Base-by-base conservation (phyloP, 2,329 filamentous ascomycete species). In the Tolypocladium endophyticum region DNA sequence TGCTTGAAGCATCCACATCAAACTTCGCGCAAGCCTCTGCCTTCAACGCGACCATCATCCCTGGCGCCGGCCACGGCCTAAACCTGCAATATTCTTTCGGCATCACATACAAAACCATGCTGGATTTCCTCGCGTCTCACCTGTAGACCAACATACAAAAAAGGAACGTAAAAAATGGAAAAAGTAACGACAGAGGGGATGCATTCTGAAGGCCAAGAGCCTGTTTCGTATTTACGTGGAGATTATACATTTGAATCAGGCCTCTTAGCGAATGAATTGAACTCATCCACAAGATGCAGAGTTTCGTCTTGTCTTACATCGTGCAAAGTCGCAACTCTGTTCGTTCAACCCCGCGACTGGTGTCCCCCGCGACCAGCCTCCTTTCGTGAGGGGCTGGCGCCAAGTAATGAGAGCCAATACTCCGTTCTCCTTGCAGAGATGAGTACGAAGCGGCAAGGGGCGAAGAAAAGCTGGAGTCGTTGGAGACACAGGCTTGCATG, bases 31-130 rank as follows among this genome's bases (percentile, higher is more conserved):
- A 78, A 18, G 74, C 80, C 0, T 75, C 67, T 0, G 69, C 70
- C 0, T 85, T 87, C 65, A 74, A 81, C 60, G 73, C 81, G 0
- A 78, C 79, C 53, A 75, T 87, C 23, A 78, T 87, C 1, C 77
- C 78, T 0, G 73, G 75, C 4, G 79, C 81, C 39, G 74, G 80
- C 0, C 80, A 84, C 57, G 79, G 74, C 0, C 65, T 86, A 25
- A 84, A 81, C 65, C 67, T 80, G n/a, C 73, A 67, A 11, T 76
- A 75, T 60, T 70, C 74, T 0, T 68, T 70, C 28, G 61, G 63
- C 0, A 50, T 63, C 0, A 71, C 74, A 1, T 77, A 74, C 50
- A 60, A 66, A 12, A 62, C 68, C 12, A 78, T 77, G 9, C 64
- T 73, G 1, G 69, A 76, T 57, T 78, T 77, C 56, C 16, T 62